These are phyloP conservation scores for Solanum lycopersicoides DNA, from an alignment of 257 asterid genomes.

Conservation along the genomic window DNA sequence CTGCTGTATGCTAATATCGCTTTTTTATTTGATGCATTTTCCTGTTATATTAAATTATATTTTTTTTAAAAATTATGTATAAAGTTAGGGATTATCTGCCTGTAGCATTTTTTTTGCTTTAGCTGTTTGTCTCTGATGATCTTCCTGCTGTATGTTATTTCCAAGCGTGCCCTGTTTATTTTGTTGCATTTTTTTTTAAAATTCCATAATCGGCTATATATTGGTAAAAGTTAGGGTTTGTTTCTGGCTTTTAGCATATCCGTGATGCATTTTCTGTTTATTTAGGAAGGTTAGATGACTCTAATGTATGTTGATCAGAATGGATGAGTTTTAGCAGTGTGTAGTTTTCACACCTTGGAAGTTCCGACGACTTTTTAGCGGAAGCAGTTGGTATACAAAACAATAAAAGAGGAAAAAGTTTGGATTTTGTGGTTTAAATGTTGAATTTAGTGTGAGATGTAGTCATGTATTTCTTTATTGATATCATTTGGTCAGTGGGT, in stretches of 20 bases:
- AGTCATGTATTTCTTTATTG: neutral
- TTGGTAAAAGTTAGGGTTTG: neutral
- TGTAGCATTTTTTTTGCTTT: conserved; percentile 33
- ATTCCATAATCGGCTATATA: neutral
- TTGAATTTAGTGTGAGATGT: neutral
- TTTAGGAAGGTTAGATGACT: neutral
- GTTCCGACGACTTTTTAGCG: neutral
- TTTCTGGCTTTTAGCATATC: neutral
- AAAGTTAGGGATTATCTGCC: neutral
- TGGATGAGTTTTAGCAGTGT: neutral
- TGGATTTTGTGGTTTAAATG: neutral
- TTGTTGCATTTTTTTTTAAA: neutral
- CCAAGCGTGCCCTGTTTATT: neutral
- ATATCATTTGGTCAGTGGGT: neutral
- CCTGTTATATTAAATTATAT: neutral
- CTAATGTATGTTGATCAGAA: neutral
- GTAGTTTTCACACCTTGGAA: neutral
- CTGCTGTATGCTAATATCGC: conserved; percentile 17
- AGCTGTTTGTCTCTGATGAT: conserved; percentile 25
- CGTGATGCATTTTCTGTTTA: conserved; percentile 10
- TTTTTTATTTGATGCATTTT: neutral
- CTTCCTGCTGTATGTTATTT: conserved; percentile 24
- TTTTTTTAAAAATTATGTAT: neutral
- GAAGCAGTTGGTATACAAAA: neutral
- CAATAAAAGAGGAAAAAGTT: neutral